Base-by-base conservation (phyloP, 495 filamentous ascomycete species). In the Penicillium ochrochloron region DNA sequence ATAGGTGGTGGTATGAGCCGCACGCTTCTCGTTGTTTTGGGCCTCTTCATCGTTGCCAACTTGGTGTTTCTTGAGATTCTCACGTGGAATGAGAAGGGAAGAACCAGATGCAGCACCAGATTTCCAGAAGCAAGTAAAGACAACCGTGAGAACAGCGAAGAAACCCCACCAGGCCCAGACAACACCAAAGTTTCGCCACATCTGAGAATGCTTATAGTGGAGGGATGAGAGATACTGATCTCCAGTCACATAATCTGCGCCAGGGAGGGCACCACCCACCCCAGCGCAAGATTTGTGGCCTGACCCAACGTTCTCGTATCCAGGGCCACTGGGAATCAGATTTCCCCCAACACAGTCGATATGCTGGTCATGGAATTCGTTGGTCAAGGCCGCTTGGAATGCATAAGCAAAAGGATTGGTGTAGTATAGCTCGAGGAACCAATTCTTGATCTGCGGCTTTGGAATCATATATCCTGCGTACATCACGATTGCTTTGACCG, bases 401-500 rank as follows among this genome's bases (percentile, higher is more conserved):
- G 84, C 84, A 68, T 92, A 96, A 0, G 85, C 77, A 6, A 93
- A 72, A 0, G 92, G 92, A 66, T 93, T 88, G 59, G 92, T 80
- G 69, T 83, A 89, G 56, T 82, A 83, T 2, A 94, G 68, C 88
- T 90, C 93, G 8, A 82, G 79, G 66, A 93, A 89, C 92, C 92
- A 96, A 0, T 85, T 82, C 61, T 87, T 82, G 85, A 94, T 90
- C 44, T 85, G 74, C 0, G 77, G 78, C 8, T 86, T 86, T 1
- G 88, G 84, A 52, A 95, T 89, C 55, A 91, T 81, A 72, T 78
- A 78, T 10, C 75, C 82, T 39, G 67, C 68, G 42, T 78, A 96
- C 57, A 94, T 87, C 60, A 94, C 48, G 71, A 60, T 66, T 42
- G 63, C 65, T 0, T 66, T 70, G 62, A 63, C 70, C 39, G 42